phyloP scores from a whole-genome alignment of 306 rosid genomes.

The Cicer chorassanicum region DNA sequence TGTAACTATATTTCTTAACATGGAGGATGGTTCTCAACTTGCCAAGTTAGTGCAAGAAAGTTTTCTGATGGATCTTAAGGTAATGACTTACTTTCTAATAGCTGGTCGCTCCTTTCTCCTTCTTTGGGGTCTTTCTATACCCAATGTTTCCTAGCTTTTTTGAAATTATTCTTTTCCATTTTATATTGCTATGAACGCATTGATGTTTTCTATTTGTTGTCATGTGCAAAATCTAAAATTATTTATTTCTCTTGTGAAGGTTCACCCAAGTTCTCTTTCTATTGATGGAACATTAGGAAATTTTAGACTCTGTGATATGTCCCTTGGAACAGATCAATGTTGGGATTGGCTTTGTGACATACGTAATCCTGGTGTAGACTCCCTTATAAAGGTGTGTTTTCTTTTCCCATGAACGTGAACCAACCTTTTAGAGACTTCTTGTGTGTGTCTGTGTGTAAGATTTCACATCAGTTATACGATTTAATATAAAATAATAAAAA shows the following conservation, averaged over 20 bases:
- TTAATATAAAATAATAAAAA: too few species aligned
- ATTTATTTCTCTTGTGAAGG: constrained; percentile 55
- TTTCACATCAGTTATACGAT: not conserved
- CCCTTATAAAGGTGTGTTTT: constrained; percentile 78
- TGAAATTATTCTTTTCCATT: not conserved
- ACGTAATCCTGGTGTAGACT: constrained; percentile 93
- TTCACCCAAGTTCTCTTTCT: constrained; percentile 89
- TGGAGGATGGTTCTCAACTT: constrained; percentile 91
- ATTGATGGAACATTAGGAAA: constrained; percentile 94
- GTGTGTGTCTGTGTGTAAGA: constrained; percentile 27
- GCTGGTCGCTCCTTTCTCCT: constrained; percentile 14
- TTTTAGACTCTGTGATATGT: constrained; percentile 84
- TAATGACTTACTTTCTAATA: constrained; percentile 42
- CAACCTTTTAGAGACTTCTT: constrained; percentile 28
- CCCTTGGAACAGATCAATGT: constrained; percentile 73
- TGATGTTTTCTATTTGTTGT: constrained; percentile 17
- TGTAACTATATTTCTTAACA: constrained; percentile 87
- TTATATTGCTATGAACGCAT: constrained; percentile 6
- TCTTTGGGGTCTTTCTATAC: constrained; percentile 16
- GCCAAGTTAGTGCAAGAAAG: constrained; percentile 92
- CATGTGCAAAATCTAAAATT: constrained; percentile 41
- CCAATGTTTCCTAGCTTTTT: constrained; percentile 13
- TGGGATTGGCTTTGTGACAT: constrained; percentile 99
- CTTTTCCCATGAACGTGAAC: constrained; percentile 34
- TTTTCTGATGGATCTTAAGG: constrained; percentile 88